phyloP scores from a whole-genome alignment of 2,329 filamentous ascomycete species.

The Cylindrodendrum hubeiense region DNA sequence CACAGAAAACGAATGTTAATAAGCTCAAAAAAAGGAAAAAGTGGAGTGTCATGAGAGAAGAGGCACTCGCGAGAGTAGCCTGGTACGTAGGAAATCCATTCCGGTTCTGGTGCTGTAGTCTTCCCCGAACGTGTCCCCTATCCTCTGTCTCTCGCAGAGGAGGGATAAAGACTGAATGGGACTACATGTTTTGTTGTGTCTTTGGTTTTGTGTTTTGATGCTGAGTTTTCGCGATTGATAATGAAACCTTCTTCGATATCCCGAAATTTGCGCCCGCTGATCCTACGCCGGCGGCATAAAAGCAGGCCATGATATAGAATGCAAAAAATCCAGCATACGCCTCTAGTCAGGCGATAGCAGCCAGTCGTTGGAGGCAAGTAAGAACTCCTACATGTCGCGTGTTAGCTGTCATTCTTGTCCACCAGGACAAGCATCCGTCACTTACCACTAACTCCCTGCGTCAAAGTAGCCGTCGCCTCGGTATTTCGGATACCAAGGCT shows the following conservation, averaged over 20 bases:
- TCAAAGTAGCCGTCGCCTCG: conserved; percentile 85
- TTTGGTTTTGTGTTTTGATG: conserved; percentile 8
- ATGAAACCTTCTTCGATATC: conserved; percentile 28
- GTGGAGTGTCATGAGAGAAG: conserved; percentile 30
- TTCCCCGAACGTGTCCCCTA: conserved; percentile 3
- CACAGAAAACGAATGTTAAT: conserved; percentile 33
- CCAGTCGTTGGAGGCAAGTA: conserved; percentile 57
- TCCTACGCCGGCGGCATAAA: conserved; percentile 43
- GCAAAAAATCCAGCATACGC: conserved; percentile 33
- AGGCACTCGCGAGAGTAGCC: conserved; percentile 31
- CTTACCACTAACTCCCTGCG: conserved; percentile 91
- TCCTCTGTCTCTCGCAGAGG: conserved; percentile 6
- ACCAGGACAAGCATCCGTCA: conserved; percentile 30
- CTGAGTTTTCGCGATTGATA: conserved; percentile 11
- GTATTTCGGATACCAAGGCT: conserved; percentile 90
- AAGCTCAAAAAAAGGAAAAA: conserved; percentile 20
- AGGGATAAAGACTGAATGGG: not conserved
- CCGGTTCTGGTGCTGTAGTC: conserved; percentile 12
- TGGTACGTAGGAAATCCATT: conserved; percentile 23
- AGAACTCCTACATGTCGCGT: conserved; percentile 51
- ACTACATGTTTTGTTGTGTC: conserved; percentile 32
- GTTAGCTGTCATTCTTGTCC: not conserved
- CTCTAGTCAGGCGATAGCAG: conserved; percentile 42
- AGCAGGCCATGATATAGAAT: conserved; percentile 36
- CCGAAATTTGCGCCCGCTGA: conserved; percentile 36